Conservation (phyloP, 108 stramenopile genomes). For the Discostella stelligeroides region DNA sequence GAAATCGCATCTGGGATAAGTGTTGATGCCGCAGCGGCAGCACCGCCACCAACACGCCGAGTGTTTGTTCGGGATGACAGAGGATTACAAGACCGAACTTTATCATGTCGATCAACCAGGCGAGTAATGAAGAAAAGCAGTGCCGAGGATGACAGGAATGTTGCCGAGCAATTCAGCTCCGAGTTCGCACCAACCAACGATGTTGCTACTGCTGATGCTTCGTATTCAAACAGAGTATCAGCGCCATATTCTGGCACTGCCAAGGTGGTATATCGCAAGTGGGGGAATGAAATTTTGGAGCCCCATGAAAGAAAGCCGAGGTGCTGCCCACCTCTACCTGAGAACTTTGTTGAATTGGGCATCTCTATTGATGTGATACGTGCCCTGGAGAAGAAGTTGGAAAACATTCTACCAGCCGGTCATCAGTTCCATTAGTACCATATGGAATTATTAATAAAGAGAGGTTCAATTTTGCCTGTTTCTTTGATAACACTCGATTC, state of each 20-base stretch:
- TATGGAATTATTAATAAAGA: too few species aligned
- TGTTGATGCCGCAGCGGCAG: neutral
- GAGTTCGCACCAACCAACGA: conserved; percentile 2
- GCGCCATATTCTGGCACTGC: neutral
- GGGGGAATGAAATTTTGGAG: conserved; percentile 41
- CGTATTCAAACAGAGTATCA: neutral
- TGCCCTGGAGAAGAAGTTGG: conserved; percentile 24
- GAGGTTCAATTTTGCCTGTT: too few species aligned
- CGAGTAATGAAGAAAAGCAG: conserved; percentile 1
- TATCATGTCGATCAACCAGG: neutral
- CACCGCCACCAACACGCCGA: conserved; percentile 9
- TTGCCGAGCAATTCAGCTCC: conserved; percentile 21
- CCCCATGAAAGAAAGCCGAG: conserved; percentile 28
- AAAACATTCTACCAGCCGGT: conserved; percentile 23
- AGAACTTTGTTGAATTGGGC: conserved; percentile 11
- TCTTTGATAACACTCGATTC: too few species aligned
- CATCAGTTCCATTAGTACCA: neutral
- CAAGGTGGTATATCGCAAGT: conserved; percentile 22
- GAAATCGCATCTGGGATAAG: conserved; percentile 6
- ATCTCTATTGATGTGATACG: conserved; percentile 34
- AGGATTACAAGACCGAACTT: neutral
- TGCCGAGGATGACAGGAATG: neutral
- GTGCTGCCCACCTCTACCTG: conserved; percentile 45
- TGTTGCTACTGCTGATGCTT: neutral
- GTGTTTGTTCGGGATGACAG: conserved; percentile 17